Conservation (phyloP, 441 rosid genomes). For the Corymbia calophylla region DNA sequence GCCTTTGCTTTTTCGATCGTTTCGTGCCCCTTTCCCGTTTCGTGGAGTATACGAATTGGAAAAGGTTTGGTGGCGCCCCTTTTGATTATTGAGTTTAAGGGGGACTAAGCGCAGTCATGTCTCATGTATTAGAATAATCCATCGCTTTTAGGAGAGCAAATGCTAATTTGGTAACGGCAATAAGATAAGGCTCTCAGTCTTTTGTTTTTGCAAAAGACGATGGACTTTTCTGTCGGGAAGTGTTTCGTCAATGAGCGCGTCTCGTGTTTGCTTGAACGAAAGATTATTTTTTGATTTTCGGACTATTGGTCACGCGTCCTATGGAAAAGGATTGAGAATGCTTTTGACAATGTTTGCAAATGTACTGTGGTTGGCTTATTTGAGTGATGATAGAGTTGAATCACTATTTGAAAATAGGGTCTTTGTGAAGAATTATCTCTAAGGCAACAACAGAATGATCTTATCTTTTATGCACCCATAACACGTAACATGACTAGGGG, state of each 20-base stretch:
- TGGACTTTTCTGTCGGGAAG: not conserved
- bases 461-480: not conserved
- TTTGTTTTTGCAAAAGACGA: too few relatives aligned
- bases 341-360: not conserved
- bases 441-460: not conserved
- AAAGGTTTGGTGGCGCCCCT: not conserved
- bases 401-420: accelerated
- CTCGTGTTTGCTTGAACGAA: not conserved
- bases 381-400: not conserved
- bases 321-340: not conserved
- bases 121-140: not conserved
- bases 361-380: not conserved
- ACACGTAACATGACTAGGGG: not conserved
- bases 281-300: not conserved
- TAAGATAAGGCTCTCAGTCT: too few relatives aligned
- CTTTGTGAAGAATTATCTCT: not conserved
- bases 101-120: not conserved
- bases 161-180: not conserved
- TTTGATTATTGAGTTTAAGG: not conserved
- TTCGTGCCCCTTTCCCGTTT: not conserved
- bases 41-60: not conserved
- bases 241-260: not conserved
- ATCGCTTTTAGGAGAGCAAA: not conserved
- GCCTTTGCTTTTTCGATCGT: not conserved
- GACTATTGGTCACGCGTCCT: not conserved